Evolutionary conservation across 345 rosid species (phyloP), one percentile per base, ranked within the genome.

Genomic region (Linum tenue): DNA sequence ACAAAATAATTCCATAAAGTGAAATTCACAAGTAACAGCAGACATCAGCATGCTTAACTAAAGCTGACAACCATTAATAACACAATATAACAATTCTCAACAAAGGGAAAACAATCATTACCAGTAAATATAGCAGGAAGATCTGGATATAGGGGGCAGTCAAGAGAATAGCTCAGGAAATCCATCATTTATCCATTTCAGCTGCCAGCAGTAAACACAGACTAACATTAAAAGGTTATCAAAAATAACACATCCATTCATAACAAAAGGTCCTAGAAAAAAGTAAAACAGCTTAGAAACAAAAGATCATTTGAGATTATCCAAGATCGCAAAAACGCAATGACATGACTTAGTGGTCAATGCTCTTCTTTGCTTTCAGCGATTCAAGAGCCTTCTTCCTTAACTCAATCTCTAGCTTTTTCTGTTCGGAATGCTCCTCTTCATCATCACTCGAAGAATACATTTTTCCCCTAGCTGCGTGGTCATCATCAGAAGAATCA

Each of bases 371-470:
- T 55, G 99, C 99, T 84, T 95, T 95, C 60, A 88, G 72, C 44
- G 95, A 81, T 74, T 95, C 98, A 0, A 95, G 81, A 56, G 99
- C 99, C 82, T 86, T 91, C 83, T 86, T 81, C 81, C 97, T 80
- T 71, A 95, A 59, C 82, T 95, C 98, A 66, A 89, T 82, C 82
- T 95, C 99, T 66, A 95, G 98, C 76, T 77, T 79, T 79, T 81
- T 87, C 77, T 85, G 91, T 69, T 87, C 85, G 39, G 81, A 64
- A 41, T 78, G 80, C 61, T 73, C 64, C 68, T 73, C 84, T 50
- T 81, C 88, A 39, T 71, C 75, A 39, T 73, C 77, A 64, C 73
- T 80, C 8, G 63, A 69, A 79, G 7, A 76, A 37, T 68, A 69
- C 60, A 66, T 48, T 48, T 10, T 71, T 64, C 67, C 73, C 65